A percentile compares a stretch with the other conserved stretches of the same genome.
These are phyloP conservation scores for Trichophyton verrucosum DNA, from an alignment of 2,329 filamentous ascomycete species.

Conservation along the genomic window DNA sequence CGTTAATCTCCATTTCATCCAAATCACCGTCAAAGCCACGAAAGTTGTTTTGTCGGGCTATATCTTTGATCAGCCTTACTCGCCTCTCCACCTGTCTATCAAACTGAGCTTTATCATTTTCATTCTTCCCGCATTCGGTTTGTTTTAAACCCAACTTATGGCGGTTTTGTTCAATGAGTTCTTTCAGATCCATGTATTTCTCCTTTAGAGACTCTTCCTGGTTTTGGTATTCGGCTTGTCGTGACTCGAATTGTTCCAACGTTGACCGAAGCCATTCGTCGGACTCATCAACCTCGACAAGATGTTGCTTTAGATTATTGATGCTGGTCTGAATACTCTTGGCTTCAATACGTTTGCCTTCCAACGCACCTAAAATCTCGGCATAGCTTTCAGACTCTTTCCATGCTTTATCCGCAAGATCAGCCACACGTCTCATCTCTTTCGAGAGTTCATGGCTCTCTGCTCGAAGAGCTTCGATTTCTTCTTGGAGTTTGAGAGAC, in stretches of 20 bases:
- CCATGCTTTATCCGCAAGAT: constrained; percentile 53
- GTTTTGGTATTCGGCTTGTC: constrained; percentile 52
- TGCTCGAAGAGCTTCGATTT: constrained; percentile 46
- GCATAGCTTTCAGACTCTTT: constrained; percentile 62
- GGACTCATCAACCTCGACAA: constrained; percentile 65
- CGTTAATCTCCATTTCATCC: constrained; percentile 57
- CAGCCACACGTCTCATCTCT: constrained; percentile 32
- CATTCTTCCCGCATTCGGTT: constrained; percentile 52
- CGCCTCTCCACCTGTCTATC: constrained; percentile 65
- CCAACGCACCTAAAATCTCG: constrained; percentile 60
- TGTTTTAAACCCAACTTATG: constrained; percentile 29
- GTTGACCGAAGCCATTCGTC: constrained; percentile 62
- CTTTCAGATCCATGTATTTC: constrained; percentile 53
- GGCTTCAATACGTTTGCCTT: constrained; percentile 63
- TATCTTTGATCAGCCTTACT: constrained; percentile 61
- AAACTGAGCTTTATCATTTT: constrained; percentile 78
- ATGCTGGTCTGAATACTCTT: constrained; percentile 58
- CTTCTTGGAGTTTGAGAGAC: constrained; percentile 50
- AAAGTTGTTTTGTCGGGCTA: constrained; percentile 64
- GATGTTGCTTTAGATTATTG: constrained; percentile 54
- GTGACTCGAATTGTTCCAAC: constrained; percentile 65
- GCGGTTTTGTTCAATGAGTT: constrained; percentile 38
- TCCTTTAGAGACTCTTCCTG: constrained; percentile 52
- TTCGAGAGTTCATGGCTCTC: constrained; percentile 49
- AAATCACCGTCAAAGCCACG: constrained; percentile 73